Evolutionary conservation across 1,284 basidiomycete species (phyloP).

Genomic region (Puccinia triticina): DNA sequence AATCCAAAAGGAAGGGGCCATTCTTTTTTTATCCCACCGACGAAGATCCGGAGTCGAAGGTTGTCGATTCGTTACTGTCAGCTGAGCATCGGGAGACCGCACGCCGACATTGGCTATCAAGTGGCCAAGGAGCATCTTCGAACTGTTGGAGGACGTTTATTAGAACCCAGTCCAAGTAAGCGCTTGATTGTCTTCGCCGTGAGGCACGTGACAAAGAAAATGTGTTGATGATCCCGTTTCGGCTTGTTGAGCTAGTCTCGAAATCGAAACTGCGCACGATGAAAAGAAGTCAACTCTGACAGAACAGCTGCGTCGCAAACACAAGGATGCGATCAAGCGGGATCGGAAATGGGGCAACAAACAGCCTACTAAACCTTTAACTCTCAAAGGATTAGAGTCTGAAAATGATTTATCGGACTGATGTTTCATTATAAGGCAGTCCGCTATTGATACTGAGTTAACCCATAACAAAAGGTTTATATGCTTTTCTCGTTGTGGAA

Average conservation of each 20-base stretch:
- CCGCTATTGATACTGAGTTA: too few relatives aligned
- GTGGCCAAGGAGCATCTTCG: background rate
- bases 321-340: slow-evolving; percentile 46
- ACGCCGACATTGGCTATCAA: slow-evolving; percentile 18
- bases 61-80: slow-evolving; percentile 17
- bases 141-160: slow-evolving; percentile 43
- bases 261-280: slow-evolving; percentile 36
- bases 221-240: background rate
- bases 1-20: slow-evolving; percentile 5
- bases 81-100: slow-evolving; percentile 7
- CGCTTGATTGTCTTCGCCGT: background rate
- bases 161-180: slow-evolving; percentile 44
- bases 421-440: too few relatives aligned
- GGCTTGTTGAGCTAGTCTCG: slow-evolving; percentile 5
- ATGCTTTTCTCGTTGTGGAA: too few relatives aligned
- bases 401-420: background rate
- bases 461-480: too few relatives aligned
- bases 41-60: slow-evolving; percentile 12
- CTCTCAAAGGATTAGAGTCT: background rate
- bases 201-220: background rate
- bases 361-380: background rate
- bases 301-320: slow-evolving; percentile 47
- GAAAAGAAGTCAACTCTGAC: slow-evolving; percentile 32
- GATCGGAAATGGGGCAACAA: slow-evolving; percentile 38
- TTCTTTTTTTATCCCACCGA: slow-evolving; percentile 48